These are phyloP conservation scores for Gymnopus androsaceus DNA, from an alignment of 1,284 basidiomycete genomes.

Conservation along the genomic window DNA sequence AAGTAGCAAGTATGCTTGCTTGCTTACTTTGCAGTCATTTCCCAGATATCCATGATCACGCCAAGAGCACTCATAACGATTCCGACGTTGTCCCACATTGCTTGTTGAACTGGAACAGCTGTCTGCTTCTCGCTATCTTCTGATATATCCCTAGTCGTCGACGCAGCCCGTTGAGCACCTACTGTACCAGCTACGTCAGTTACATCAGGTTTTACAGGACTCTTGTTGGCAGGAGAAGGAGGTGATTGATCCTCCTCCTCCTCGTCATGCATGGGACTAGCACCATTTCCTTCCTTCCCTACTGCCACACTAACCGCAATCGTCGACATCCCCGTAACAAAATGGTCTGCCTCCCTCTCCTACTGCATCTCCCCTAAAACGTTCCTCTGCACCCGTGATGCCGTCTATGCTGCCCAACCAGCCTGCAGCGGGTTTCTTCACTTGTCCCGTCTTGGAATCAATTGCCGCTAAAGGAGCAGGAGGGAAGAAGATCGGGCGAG, in stretches of 20 bases:
- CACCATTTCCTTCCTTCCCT: not conserved
- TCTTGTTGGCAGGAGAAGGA: no score
- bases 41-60: not conserved
- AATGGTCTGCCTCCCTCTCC: conserved; percentile 1
- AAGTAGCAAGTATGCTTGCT: not conserved
- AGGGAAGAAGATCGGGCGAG: not conserved
- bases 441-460: not conserved
- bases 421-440: not conserved
- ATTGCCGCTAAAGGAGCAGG: conserved; percentile 1
- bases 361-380: not conserved
- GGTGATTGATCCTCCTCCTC: not conserved
- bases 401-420: not conserved
- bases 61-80: not conserved
- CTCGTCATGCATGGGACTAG: not conserved
- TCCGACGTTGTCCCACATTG: conserved; percentile 1
- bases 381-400: conserved; percentile 3
- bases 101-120: not conserved
- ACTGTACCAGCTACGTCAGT: not conserved
- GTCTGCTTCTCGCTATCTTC: not conserved
- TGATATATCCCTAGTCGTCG: not conserved
- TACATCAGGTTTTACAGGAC: not conserved
- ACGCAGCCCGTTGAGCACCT: not conserved
- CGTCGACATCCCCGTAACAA: not conserved
- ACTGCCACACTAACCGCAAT: conserved; percentile 6
- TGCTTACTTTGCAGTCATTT: conserved; percentile 1